Conservation (phyloP, 371 early-diverging fungal species). For the Dichotomocladium elegans region DNA sequence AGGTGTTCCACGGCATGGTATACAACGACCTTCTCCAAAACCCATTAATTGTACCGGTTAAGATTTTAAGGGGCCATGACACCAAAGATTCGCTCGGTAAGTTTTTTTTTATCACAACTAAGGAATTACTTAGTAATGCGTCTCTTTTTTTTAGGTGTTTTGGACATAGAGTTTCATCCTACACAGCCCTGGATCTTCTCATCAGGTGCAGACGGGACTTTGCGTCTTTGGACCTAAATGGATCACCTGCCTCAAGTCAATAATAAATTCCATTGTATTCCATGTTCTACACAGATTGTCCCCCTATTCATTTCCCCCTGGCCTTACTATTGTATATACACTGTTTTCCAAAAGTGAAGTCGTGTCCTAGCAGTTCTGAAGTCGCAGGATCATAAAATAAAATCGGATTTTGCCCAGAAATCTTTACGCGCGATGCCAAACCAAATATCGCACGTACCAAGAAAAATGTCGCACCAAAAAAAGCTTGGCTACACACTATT, state of each 20-base stretch:
- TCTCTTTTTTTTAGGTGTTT: conserved; percentile 50
- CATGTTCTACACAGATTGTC: no score
- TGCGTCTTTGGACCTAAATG: conserved; percentile 73
- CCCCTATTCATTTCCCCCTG: no score
- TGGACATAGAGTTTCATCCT: conserved; percentile 91
- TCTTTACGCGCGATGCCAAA: no score
- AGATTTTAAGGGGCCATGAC: conserved; percentile 84
- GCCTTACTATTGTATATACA: no score
- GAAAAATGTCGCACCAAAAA: no score
- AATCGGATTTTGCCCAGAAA: no score
- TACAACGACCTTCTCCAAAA: conserved; percentile 91
- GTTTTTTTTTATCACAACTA: background rate
- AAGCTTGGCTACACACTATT: no score
- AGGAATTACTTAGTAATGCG: background rate
- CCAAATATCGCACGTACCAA: no score
- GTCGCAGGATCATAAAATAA: no score
- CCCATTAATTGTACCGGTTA: conserved; percentile 97
- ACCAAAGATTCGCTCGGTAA: conserved; percentile 68
- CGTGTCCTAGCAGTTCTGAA: no score
- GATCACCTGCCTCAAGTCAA: background rate
- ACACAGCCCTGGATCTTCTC: conserved; percentile 95
- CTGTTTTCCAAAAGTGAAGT: no score
- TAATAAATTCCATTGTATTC: no score
- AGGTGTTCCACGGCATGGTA: conserved; percentile 96
- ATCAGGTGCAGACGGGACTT: conserved; percentile 71